A percentile compares a stretch with the other conserved stretches of the same genome.
Evolutionary conservation across 768 basidiomycete genomes (phyloP).

Genomic region (Pleurotus djamor): DNA sequence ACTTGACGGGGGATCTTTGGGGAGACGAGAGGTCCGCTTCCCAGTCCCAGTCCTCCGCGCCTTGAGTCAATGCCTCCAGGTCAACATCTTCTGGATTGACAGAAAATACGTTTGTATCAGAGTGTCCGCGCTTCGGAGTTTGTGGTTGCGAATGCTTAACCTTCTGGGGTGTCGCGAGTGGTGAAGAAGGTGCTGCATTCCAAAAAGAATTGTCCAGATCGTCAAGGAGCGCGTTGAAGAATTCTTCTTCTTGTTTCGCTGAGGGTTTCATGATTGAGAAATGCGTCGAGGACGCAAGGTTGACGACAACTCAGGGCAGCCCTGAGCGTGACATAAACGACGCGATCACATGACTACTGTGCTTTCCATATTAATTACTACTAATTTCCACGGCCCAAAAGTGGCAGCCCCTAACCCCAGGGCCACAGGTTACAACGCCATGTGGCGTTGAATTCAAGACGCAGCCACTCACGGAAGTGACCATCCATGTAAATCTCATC

Average conservation of each 20-base stretch:
- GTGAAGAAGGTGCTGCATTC: constrained; percentile 32
- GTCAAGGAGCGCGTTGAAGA: constrained; percentile 50
- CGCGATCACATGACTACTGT: too few species aligned
- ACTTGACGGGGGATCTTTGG: constrained; percentile 36
- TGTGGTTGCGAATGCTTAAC: constrained; percentile 9
- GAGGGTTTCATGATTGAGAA: background rate
- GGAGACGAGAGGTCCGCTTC: constrained; percentile 48
- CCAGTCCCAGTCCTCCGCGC: constrained; percentile 73
- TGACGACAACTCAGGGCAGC: background rate
- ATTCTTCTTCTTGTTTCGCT: constrained; percentile 36
- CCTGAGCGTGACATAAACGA: background rate
- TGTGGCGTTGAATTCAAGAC: too few species aligned
- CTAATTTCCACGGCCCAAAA: too few species aligned
- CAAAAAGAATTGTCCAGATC: constrained; percentile 55
- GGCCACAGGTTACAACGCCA: too few species aligned
- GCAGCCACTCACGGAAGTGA: too few species aligned
- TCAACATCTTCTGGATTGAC: constrained; percentile 35
- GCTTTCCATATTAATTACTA: too few species aligned
- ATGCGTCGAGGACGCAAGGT: background rate
- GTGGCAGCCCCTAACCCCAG: too few species aligned
- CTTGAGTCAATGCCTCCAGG: constrained; percentile 51
- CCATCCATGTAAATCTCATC: too few species aligned
- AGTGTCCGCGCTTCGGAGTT: constrained; percentile 4
- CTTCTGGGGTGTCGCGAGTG: constrained; percentile 27
- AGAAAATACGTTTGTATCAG: constrained; percentile 17